These are phyloP conservation scores for Rhizopus sp. DNA, from an alignment of 371 early-diverging fungal genomes.

Conservation along the genomic window DNA sequence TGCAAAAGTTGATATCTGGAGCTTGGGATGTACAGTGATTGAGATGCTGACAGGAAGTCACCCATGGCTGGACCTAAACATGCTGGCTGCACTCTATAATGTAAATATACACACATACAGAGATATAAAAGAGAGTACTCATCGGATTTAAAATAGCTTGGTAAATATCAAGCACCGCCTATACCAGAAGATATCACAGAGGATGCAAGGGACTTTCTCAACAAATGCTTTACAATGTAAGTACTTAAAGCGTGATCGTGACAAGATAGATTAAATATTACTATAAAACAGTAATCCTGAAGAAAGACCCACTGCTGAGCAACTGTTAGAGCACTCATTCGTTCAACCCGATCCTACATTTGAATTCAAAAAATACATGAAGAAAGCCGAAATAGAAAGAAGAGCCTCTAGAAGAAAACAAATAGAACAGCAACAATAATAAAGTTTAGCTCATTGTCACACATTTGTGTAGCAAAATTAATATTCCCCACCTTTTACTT, in stretches of 20 bases:
- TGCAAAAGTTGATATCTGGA: constrained; percentile 80
- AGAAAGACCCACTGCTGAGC: constrained; percentile 65
- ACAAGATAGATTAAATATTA: constrained; percentile 2
- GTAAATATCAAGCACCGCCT: constrained; percentile 79
- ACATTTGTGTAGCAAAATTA: not conserved
- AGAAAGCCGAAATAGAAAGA: constrained; percentile 27
- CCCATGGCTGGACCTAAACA: constrained; percentile 88
- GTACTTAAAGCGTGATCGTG: constrained; percentile 9
- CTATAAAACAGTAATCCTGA: constrained; percentile 56
- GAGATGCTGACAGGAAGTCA: constrained; percentile 95
- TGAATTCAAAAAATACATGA: constrained; percentile 54
- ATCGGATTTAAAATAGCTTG: constrained; percentile 55
- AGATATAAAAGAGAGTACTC: not conserved
- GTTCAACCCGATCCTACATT: constrained; percentile 54
- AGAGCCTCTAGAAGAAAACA: constrained; percentile 23
- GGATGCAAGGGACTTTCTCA: constrained; percentile 75
- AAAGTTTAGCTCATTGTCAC: not conserved
- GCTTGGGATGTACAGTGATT: constrained; percentile 91
- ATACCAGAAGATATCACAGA: constrained; percentile 72
- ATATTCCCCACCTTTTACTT: not conserved
- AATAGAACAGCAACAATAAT: not conserved
- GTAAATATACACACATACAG: constrained; percentile 25
- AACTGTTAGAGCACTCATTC: constrained; percentile 61
- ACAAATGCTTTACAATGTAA: constrained; percentile 73
- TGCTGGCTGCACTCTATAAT: constrained; percentile 86